Conservation (phyloP, 1,139 yeast genomes). For the Zhuliangozyma parablackwelliae region DNA sequence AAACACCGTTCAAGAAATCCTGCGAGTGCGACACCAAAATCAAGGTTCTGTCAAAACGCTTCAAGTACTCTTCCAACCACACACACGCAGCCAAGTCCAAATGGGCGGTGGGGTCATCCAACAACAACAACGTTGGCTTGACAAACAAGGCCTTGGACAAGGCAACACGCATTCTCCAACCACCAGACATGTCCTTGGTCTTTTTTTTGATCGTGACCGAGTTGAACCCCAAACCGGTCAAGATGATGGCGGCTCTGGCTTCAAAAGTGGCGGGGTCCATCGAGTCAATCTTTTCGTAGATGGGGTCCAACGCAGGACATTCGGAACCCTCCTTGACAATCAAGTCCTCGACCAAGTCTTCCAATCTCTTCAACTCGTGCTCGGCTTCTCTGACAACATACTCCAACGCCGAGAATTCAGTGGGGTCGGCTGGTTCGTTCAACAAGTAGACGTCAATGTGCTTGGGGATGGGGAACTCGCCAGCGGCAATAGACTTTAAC, state of each 20-base stretch:
- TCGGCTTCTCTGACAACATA: slow-evolving; percentile 98
- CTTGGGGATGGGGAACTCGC: slow-evolving; percentile 95
- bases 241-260: slow-evolving; percentile 90
- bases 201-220: slow-evolving; percentile 70
- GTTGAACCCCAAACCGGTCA: slow-evolving; percentile 97
- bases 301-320: slow-evolving; percentile 74
- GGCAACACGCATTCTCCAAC: slow-evolving; percentile 93
- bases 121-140: slow-evolving; percentile 76
- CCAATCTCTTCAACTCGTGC: slow-evolving; percentile 83
- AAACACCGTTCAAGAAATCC: slow-evolving; percentile 98
- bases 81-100: slow-evolving; percentile 99
- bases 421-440: slow-evolving; percentile 96
- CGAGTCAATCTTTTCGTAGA: slow-evolving; percentile 92
- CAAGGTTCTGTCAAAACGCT: slow-evolving; percentile 88
- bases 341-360: slow-evolving; percentile 84
- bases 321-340: slow-evolving; percentile 94
- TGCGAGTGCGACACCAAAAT: slow-evolving; percentile 96
- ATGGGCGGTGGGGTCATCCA: slow-evolving; percentile 99
- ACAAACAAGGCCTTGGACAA: slow-evolving; percentile 83
- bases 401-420: slow-evolving; percentile 88
- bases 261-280: slow-evolving; percentile 97
- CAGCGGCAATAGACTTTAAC: slow-evolving; percentile 85
- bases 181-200: slow-evolving; percentile 99
- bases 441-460: slow-evolving; percentile 84
- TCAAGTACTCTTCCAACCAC: slow-evolving; percentile 97